Percentiles rank a stretch among this genome's conserved stretches.
phyloP scores from a whole-genome alignment of 805 yeast species.

The Wickerhamiella brachini region DNA sequence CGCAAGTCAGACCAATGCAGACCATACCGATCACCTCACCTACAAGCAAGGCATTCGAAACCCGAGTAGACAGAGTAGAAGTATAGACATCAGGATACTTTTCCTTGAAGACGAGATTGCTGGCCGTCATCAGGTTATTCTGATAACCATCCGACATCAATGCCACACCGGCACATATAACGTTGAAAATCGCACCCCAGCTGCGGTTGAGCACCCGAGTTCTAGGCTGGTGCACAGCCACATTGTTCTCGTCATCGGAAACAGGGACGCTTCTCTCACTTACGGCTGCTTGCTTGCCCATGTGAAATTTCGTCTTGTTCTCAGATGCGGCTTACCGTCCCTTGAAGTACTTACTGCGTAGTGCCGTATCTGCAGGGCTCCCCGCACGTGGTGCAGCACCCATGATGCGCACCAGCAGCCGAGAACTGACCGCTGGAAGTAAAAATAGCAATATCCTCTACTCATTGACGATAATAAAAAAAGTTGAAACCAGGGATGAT shows the following conservation, averaged over 20 bases:
- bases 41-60: slow-evolving; percentile 53
- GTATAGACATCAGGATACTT: slow-evolving; percentile 33
- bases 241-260: neutral
- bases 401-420: too few species aligned
- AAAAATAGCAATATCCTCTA: too few species aligned
- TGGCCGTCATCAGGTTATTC: slow-evolving; percentile 60
- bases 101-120: slow-evolving; percentile 41
- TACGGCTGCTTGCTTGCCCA: neutral
- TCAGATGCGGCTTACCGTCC: neutral
- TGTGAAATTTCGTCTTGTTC: neutral
- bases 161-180: slow-evolving; percentile 52
- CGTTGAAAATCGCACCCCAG: slow-evolving; percentile 1
- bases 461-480: neutral
- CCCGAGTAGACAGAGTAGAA: slow-evolving; percentile 41
- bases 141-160: slow-evolving; percentile 68
- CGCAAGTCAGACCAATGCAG: slow-evolving; percentile 49
- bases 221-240: neutral
- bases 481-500: neutral
- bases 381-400: neutral
- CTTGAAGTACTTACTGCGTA: neutral
- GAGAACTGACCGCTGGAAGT: too few species aligned
- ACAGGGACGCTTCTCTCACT: neutral
- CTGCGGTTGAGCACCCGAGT: neutral
- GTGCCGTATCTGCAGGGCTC: neutral
- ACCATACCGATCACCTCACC: slow-evolving; percentile 64